These are phyloP conservation scores for Uronychia setigera DNA, from an alignment of 73 alveolate genomes.

Conservation along the genomic window DNA sequence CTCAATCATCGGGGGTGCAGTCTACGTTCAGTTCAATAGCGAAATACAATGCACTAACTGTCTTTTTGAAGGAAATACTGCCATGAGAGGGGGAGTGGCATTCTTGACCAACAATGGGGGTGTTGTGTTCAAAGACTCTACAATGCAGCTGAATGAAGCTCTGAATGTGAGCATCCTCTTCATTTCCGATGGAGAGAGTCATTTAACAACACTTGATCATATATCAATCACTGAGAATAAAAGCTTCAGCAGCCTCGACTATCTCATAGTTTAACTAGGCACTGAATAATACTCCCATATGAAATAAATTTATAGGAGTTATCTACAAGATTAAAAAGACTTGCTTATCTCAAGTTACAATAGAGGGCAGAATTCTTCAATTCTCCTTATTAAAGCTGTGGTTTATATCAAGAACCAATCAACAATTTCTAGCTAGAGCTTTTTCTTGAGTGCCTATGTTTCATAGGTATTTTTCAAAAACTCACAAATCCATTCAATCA, in stretches of 20 bases:
- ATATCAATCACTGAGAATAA: not conserved
- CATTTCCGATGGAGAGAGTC: constrained; percentile 2
- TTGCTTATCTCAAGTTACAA: not conserved
- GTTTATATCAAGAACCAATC: not conserved
- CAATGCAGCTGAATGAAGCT: constrained; percentile 4
- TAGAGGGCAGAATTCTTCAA: not conserved
- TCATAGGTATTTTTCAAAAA: not conserved
- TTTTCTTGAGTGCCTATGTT: not conserved
- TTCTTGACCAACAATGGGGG: constrained; percentile 25
- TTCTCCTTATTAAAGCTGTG: not conserved
- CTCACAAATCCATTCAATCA: not conserved
- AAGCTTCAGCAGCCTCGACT: not conserved
- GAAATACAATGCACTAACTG: constrained; percentile 8
- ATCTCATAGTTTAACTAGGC: not conserved
- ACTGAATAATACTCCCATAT: not conserved
- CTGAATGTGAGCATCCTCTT: constrained; percentile 12
- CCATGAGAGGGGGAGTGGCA: constrained; percentile 27
- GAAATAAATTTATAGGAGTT: not conserved
- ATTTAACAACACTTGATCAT: not conserved
- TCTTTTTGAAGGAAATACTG: constrained; percentile 6
- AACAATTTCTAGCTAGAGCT: not conserved
- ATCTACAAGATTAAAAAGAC: not conserved
- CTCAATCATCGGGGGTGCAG: constrained; percentile 20
- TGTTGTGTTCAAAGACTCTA: not conserved
- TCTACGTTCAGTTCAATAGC: constrained; percentile 27